Percentiles rank a stretch among this genome's conserved stretches.
phyloP scores from a whole-genome alignment of 169 alveolate genomes.

The Eimeria brunetti region DNA sequence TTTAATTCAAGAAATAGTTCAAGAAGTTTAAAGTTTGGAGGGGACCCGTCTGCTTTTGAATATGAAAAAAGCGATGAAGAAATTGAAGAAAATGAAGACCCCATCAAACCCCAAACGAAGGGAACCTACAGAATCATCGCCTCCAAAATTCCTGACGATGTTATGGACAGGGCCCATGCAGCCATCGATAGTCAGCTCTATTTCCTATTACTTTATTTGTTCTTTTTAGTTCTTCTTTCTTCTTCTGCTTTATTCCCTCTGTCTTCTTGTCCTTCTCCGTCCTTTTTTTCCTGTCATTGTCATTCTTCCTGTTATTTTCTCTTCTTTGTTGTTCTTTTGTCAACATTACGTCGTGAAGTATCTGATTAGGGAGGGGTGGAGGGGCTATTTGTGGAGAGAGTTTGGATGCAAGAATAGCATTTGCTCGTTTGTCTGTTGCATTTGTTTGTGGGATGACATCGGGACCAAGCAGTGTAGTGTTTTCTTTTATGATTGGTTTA shows the following conservation, averaged over 20 bases:
- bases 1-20: slow-evolving; percentile 30
- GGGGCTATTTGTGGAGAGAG: not conserved
- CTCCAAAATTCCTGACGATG: slow-evolving; percentile 27
- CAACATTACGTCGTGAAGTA: no score
- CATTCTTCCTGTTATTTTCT: no score
- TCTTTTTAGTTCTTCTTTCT: not conserved
- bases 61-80: slow-evolving; percentile 32
- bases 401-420: not conserved
- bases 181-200: slow-evolving; percentile 39
- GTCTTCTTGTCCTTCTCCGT: not conserved
- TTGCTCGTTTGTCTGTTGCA: no score
- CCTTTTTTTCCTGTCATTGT: not conserved
- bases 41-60: slow-evolving; percentile 28
- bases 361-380: no score
- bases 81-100: slow-evolving; percentile 27
- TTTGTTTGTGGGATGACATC: no score
- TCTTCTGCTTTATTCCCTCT: not conserved
- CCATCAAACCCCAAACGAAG: slow-evolving; percentile 27
- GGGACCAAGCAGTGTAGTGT: no score
- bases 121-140: slow-evolving; percentile 57
- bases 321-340: no score
- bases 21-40: slow-evolving; percentile 32
- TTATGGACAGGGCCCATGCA: slow-evolving; percentile 48
- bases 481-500: no score
- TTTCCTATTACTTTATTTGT: not conserved